Conservation (phyloP, 2,329 filamentous ascomycete genomes). For the Fusarium sp. region DNA sequence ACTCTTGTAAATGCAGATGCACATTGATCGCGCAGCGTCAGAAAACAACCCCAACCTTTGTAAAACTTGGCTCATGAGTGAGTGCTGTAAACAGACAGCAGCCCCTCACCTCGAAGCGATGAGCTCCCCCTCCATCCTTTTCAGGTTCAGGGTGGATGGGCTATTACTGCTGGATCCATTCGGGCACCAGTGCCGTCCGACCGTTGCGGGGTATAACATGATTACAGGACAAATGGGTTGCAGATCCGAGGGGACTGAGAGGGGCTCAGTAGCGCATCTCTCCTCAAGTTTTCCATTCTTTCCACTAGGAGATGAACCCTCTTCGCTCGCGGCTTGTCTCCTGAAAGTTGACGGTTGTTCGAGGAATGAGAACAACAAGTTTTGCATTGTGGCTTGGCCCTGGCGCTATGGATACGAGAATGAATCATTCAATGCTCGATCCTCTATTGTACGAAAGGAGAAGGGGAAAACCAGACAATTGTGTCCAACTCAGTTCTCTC, state of each 20-base stretch:
- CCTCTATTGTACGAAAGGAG: slow-evolving; percentile 6
- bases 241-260: slow-evolving; percentile 39
- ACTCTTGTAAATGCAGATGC: background rate
- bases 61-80: slow-evolving; percentile 22
- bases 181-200: slow-evolving; percentile 41
- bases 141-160: slow-evolving; percentile 14
- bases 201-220: slow-evolving; percentile 43
- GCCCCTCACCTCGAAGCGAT: slow-evolving; percentile 24
- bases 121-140: slow-evolving; percentile 25
- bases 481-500: background rate
- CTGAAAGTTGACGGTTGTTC: slow-evolving; percentile 11
- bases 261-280: slow-evolving; percentile 28
- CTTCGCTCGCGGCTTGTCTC: slow-evolving; percentile 28
- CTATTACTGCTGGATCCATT: slow-evolving; percentile 36
- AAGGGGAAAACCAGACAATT: slow-evolving; percentile 1
- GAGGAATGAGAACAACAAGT: slow-evolving; percentile 1
- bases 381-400: slow-evolving; percentile 15
- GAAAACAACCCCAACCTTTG: slow-evolving; percentile 3
- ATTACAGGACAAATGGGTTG: slow-evolving; percentile 42
- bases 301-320: slow-evolving; percentile 36
- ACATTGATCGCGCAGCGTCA: background rate
- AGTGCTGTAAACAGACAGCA: slow-evolving; percentile 16
- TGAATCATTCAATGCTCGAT: slow-evolving; percentile 23
- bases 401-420: slow-evolving; percentile 26
- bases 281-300: slow-evolving; percentile 37